Evolutionary conservation across 2,329 filamentous ascomycete genomes (phyloP), one percentile per base, ranked within the genome.

Genomic region (Nannizziopsis barbatae): DNA sequence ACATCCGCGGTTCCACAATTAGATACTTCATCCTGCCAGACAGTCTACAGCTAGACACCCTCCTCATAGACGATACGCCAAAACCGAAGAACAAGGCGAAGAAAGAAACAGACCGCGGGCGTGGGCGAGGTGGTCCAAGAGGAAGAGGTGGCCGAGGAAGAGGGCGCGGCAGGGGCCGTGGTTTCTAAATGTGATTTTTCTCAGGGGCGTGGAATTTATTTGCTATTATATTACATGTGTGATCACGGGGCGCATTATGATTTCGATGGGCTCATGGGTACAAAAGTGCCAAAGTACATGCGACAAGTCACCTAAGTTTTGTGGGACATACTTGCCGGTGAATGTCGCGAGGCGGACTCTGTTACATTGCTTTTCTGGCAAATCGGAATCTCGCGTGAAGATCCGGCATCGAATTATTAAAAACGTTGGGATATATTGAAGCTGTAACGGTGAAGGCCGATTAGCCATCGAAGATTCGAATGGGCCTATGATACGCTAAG

Each of bases 31-130:
- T 98, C 65, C 83, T 98, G 9, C 92, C 92, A 49, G 92, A 98
- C 72, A 92, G 86, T 55, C 77, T 98, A 61, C 90, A 90, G 35
- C 78, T 98, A 56, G 92, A 98, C 69, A 95, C 90, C 36, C 77
- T 98, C 46, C 77, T 98, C 53, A 88, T 98, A 58, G 92, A 98
- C 66, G 92, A 98, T 70, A 81, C 87, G 61, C 88, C 90, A 45
- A 98, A 98, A 75, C 90, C 92, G 53, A 96, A 96, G 84, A 98
- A 98, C 74, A 98, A 98, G 81, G 90, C 92, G 20, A 80, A 90
- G 64, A 98, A 98, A 76, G 92, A 96, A 72, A 76, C 63, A 37
- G 69, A 71, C 45, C 73, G 81, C 42, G 76, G 78, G 22, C 65
- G 66, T 32, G 67, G 71, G 40, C 69, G 74, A 39, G 64, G 71